Evolutionary conservation across 768 basidiomycete species (phyloP).

Genomic region (Boletus rubescentipes): DNA sequence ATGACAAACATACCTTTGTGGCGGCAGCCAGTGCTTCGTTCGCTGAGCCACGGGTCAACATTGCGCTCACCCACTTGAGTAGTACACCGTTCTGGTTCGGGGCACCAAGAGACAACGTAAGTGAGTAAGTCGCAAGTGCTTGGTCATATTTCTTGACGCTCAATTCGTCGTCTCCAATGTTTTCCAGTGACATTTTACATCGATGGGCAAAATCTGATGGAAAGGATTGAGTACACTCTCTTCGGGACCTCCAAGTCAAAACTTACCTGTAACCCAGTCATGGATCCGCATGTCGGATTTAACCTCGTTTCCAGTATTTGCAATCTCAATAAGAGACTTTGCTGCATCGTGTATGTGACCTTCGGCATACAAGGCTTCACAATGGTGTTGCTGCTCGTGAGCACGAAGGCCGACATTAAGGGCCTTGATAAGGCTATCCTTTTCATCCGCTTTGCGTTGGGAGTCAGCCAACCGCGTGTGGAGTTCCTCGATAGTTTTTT

Average conservation of each 20-base stretch:
- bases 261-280: slow-evolving; percentile 5
- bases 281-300: not conserved
- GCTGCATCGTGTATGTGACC: slow-evolving; percentile 6
- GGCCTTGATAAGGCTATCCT: not conserved
- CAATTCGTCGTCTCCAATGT: not conserved
- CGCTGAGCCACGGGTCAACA: not conserved
- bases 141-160: not conserved
- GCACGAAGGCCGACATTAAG: not conserved
- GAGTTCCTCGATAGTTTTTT: not conserved
- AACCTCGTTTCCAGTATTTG: not conserved
- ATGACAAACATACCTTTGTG: not conserved
- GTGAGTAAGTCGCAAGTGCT: not conserved
- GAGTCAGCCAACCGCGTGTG: not conserved
- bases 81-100: not conserved
- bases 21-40: not conserved
- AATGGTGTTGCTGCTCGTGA: not conserved
- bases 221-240: not conserved
- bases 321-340: not conserved
- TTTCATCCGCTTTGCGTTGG: not conserved
- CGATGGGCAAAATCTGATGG: not conserved
- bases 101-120: not conserved
- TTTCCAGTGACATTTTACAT: not conserved
- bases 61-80: slow-evolving; percentile 1
- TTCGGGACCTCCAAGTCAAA: not conserved
- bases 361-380: slow-evolving; percentile 2